phyloP scores from a whole-genome alignment of 176 grass and related monocot genomes.

The Tillandsia fasciculata region DNA sequence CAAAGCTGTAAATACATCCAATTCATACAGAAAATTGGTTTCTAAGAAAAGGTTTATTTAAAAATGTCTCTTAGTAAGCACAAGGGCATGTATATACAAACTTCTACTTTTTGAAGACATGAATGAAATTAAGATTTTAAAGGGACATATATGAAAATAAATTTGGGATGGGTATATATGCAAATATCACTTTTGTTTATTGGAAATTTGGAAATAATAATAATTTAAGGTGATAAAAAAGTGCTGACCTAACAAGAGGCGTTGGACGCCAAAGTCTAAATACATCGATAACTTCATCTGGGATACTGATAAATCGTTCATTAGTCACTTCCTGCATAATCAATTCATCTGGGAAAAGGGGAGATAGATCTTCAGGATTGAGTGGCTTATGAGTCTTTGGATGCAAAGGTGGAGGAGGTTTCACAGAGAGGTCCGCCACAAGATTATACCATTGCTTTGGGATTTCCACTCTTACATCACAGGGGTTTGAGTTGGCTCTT shows the following conservation, averaged over 20 bases:
- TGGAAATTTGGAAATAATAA: not conserved
- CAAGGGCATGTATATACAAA: too few relatives aligned
- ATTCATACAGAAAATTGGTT: too few relatives aligned
- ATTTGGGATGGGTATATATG: too few relatives aligned
- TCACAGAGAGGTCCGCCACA: slow-evolving; percentile 74
- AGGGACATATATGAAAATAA: too few relatives aligned
- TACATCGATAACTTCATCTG: slow-evolving; percentile 65
- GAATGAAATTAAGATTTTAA: too few relatives aligned
- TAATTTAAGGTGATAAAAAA: not conserved
- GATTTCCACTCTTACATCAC: slow-evolving; percentile 41
- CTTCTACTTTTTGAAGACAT: too few relatives aligned
- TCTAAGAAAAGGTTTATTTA: too few relatives aligned
- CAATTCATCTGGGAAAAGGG: slow-evolving; percentile 89
- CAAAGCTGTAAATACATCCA: too few relatives aligned
- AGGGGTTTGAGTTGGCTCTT: slow-evolving; percentile 21
- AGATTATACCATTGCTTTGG: slow-evolving; percentile 96
- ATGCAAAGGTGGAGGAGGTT: slow-evolving; percentile 71
- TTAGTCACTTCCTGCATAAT: slow-evolving; percentile 72
- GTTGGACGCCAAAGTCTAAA: slow-evolving; percentile 87
- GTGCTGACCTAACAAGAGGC: slow-evolving; percentile 59
- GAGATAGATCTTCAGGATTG: slow-evolving; percentile 49
- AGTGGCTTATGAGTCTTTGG: slow-evolving; percentile 70
- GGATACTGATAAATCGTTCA: slow-evolving; percentile 69
- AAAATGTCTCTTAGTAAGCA: too few relatives aligned
- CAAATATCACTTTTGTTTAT: too few relatives aligned